Conservation (phyloP, 2,329 filamentous ascomycete species). For the Aspergillus aculeatus region DNA sequence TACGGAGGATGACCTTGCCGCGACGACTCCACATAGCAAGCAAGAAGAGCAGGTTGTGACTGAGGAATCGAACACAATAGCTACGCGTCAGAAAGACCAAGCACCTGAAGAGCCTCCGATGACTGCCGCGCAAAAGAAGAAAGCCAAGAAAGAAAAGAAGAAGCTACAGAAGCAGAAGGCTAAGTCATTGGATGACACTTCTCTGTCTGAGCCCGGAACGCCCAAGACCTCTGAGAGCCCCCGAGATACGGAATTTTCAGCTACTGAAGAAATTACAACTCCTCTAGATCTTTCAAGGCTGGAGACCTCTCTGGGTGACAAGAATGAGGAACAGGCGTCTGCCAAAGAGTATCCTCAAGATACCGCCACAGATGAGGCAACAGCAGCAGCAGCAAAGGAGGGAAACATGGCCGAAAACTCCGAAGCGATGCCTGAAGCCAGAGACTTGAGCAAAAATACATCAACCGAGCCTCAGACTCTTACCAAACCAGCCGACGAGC, state of each 20-base stretch:
- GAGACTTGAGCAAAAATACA: background rate
- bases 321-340: background rate
- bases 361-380: background rate
- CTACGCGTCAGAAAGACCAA: slow-evolving; percentile 7
- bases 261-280: background rate
- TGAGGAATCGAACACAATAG: slow-evolving; percentile 2
- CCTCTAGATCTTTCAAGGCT: background rate
- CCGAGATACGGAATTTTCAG: background rate
- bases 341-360: background rate
- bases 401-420: too few species aligned
- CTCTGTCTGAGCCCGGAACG: background rate
- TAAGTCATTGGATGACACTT: background rate
- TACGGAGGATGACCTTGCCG: background rate
- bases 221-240: background rate
- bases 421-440: background rate
- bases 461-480: background rate
- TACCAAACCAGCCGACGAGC: background rate
- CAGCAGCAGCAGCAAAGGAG: background rate
- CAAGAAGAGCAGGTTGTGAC: slow-evolving; percentile 10
- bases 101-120: slow-evolving; percentile 12
- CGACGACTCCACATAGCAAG: background rate
- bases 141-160: slow-evolving; percentile 29
- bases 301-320: background rate
- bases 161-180: slow-evolving; percentile 16
- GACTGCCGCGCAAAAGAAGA: slow-evolving; percentile 26